Evolutionary conservation across 1,284 basidiomycete genomes (phyloP).

Genomic region (Apiotrichum siamense): DNA sequence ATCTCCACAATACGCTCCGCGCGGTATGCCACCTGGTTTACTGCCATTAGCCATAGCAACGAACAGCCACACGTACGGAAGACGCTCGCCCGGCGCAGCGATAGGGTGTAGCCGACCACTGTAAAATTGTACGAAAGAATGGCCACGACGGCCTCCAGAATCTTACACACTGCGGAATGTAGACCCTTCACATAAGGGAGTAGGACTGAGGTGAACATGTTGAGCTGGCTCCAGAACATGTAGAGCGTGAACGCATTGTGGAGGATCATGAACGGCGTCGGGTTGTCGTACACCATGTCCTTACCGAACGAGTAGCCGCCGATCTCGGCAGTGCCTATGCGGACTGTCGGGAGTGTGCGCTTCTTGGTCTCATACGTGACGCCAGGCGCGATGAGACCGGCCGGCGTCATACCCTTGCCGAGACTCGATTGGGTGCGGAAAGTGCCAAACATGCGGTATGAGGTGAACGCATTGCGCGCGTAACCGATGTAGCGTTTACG

Average conservation of each 20-base stretch:
- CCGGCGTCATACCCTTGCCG: neutral
- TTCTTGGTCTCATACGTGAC: neutral
- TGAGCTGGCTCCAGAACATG: conserved; percentile 3
- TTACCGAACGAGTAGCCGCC: neutral
- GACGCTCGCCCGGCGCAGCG: neutral
- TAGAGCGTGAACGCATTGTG: conserved; percentile 1
- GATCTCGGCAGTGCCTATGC: neutral
- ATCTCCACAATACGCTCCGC: neutral
- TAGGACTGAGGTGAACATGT: neutral
- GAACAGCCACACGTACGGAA: neutral
- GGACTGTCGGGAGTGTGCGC: neutral
- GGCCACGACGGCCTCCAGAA: conserved; percentile 69
- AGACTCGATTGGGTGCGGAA: neutral
- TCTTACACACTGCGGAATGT: neutral
- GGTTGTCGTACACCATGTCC: neutral
- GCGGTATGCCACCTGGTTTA: conserved; percentile 2
- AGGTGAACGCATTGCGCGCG: neutral
- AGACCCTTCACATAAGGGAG: neutral
- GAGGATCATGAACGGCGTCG: neutral
- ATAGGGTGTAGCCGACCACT: conserved; percentile 2
- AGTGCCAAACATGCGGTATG: neutral
- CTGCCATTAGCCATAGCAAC: neutral
- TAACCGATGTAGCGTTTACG: neutral
- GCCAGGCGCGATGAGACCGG: neutral
- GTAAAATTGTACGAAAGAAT: conserved; percentile 66